These are phyloP conservation scores for Mallotus nudiflorus DNA, from an alignment of 345 rosid species.

Conservation along the genomic window DNA sequence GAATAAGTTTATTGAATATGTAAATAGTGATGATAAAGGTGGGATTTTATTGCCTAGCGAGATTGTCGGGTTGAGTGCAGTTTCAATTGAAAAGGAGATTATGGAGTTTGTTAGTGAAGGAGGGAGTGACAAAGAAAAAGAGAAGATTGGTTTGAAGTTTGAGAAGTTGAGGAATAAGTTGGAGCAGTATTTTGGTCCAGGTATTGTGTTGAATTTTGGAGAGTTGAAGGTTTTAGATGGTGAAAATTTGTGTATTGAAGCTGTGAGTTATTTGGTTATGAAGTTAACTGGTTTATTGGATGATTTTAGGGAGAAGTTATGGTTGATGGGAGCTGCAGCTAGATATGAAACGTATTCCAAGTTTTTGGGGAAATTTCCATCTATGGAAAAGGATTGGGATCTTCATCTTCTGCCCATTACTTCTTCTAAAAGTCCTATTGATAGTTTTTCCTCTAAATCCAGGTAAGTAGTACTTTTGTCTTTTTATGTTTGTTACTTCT, in stretches of 20 bases:
- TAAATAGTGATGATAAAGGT: conserved; percentile 29
- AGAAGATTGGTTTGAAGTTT: conserved; percentile 26
- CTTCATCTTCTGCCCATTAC: conserved; percentile 59
- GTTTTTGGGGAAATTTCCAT: conserved; percentile 46
- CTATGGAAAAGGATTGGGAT: conserved; percentile 59
- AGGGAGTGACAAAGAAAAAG: conserved; percentile 30
- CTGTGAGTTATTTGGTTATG: conserved; percentile 35
- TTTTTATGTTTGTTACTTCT: not conserved
- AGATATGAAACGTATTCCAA: conserved; percentile 51
- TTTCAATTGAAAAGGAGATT: conserved; percentile 48
- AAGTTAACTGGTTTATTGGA: conserved; percentile 45
- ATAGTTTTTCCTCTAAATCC: conserved; percentile 46
- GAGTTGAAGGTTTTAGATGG: conserved; percentile 42
- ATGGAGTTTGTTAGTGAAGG: conserved; percentile 31
- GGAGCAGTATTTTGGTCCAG: conserved; percentile 33
- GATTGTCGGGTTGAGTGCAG: conserved; percentile 39
- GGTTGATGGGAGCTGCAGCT: conserved; percentile 52
- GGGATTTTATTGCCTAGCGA: conserved; percentile 38
- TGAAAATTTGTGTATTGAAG: conserved; percentile 24
- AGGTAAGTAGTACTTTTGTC: conserved; percentile 34
- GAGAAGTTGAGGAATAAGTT: conserved; percentile 32
- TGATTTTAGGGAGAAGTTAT: conserved; percentile 38
- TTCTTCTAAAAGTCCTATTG: conserved; percentile 38
- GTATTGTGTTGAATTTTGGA: conserved; percentile 52
- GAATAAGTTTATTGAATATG: conserved; percentile 36